Base-by-base conservation (phyloP, 2,329 filamentous ascomycete species). In the Hymenoscyphus occultus region DNA sequence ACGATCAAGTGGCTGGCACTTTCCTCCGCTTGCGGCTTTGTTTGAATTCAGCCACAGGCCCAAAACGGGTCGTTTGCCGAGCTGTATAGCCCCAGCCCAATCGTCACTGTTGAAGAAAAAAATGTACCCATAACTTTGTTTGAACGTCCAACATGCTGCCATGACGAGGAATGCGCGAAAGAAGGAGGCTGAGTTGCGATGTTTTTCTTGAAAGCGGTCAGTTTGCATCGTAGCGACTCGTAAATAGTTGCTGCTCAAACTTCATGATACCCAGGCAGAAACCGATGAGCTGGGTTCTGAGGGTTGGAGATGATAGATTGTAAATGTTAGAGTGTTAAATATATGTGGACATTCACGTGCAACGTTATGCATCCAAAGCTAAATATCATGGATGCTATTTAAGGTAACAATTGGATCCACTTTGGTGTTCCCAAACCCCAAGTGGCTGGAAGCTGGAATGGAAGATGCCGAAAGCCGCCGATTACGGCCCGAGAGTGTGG, bases 391-490 rank as follows among this genome's bases (percentile, higher is more conserved):
- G 22, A 28, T 28, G 28, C 28, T 28, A 28, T 28, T 28, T 51
- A 19, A 19, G 45, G n/a, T 7, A 51, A 51, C 45, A 51, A 22
- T 51, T 1, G n/a, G n/a, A 2, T 22, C 10, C n/a, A 28, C 2
- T 51, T 22, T 51, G 45, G n/a, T 22, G n/a, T 48, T 48, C 42
- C 42, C 16, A 45, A 45, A 16, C 14, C n/a, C 7, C 10, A 45
- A 19, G 45, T 28, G 45, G 45, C 45, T 51, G 45, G 48, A 13
- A 54, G 48, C 19, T 54, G 48, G 48, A 54, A 54, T 54, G 48
- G 14, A n/a, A 45, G 14, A n/a, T n/a, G 5, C 14, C 5, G n/a
- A 5, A 28, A 45, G 14, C n/a, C 5, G 4, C 19, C 19, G 48
- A 28, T 4, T 54, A 19, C 48, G 22, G 48, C 48, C 48, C 42